Evolutionary conservation across 78 protist genomes (phyloP).

Genomic region (Planoprotostelium fungivorum): DNA sequence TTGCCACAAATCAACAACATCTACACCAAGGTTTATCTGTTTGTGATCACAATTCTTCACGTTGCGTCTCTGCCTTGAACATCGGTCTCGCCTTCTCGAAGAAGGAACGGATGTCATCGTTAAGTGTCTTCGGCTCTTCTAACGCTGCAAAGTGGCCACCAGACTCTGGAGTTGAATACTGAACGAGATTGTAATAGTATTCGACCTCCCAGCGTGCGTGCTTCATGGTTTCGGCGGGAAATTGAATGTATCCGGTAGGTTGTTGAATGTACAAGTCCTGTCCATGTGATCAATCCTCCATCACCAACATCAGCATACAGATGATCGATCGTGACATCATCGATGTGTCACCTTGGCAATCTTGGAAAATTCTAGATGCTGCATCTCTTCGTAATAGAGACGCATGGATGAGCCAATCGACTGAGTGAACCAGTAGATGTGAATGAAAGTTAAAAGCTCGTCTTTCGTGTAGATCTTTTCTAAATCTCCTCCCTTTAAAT

Average conservation of each 20-base stretch:
- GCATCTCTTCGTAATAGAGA: background rate
- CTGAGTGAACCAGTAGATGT: background rate
- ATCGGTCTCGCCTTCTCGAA: background rate
- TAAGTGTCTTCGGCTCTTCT: background rate
- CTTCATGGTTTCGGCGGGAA: background rate
- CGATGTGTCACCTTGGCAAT: background rate
- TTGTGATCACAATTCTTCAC: background rate
- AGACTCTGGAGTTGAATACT: background rate
- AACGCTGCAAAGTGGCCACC: background rate
- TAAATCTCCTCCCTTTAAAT: background rate
- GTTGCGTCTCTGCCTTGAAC: background rate
- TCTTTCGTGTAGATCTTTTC: background rate
- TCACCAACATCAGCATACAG: background rate
- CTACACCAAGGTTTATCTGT: too few species aligned
- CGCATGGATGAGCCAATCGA: background rate
- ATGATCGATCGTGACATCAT: background rate
- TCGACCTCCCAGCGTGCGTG: background rate
- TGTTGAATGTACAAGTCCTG: background rate
- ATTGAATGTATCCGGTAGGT: background rate
- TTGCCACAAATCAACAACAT: too few species aligned
- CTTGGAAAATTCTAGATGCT: background rate
- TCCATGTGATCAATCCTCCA: background rate
- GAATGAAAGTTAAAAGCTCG: background rate
- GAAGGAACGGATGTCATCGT: background rate
- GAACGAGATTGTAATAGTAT: background rate